Conservation (phyloP, 202 grass and related monocot genomes). For the Zizania palustris region DNA sequence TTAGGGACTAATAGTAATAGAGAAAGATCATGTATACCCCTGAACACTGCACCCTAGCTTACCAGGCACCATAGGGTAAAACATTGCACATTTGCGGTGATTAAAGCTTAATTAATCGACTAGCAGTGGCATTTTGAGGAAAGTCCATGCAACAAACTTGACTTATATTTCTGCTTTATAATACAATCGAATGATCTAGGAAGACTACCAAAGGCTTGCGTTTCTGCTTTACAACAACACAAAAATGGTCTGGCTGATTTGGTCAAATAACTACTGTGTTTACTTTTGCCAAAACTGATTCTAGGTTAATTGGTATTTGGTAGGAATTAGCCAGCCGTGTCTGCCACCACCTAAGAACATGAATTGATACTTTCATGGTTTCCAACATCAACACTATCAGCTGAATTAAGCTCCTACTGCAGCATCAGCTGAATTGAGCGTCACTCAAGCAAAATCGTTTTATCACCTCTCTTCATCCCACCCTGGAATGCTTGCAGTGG, state of each 20-base stretch:
- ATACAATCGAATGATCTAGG: conserved; percentile 26
- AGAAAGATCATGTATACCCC: no score
- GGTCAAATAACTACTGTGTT: conserved; percentile 1
- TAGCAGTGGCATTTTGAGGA: background rate
- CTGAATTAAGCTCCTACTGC: conserved; percentile 17
- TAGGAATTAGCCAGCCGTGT: conserved; percentile 33
- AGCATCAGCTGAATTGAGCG: conserved; percentile 29
- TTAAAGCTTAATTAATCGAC: background rate
- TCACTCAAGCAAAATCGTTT: conserved; percentile 29
- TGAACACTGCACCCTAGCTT: no score
- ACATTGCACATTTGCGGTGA: background rate
- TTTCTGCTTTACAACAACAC: conserved; percentile 42
- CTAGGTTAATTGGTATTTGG: conserved; percentile 49
- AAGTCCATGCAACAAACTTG: background rate
- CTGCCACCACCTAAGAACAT: conserved; percentile 8
- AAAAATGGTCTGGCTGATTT: conserved; percentile 35
- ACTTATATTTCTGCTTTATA: conserved; percentile 25
- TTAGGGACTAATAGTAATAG: no score
- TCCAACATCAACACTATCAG: conserved; percentile 29
- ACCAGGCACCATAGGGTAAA: no score
- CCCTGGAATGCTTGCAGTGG: conserved; percentile 72
- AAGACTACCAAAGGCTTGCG: conserved; percentile 1
- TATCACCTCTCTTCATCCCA: conserved; percentile 68
- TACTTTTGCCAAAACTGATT: conserved; percentile 26
- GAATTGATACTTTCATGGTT: conserved; percentile 19